Base-by-base conservation (phyloP, 495 filamentous ascomycete species). In the Podospora fimiseda region DNA sequence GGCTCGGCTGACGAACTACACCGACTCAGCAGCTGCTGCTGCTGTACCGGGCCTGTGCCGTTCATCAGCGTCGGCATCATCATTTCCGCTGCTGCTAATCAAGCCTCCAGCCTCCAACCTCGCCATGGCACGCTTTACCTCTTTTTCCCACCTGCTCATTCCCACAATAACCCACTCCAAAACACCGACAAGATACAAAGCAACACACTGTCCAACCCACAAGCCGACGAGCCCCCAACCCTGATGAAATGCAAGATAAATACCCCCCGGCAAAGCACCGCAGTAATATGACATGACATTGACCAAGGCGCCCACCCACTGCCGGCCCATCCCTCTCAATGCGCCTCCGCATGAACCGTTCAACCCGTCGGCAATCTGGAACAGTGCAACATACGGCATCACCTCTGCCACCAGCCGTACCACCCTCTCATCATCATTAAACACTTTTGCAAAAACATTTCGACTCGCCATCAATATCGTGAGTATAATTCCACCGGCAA, bases 121-220 rank as follows among this genome's bases (percentile, higher is more conserved):
- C 50, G 80, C 76, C 62, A 92, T 86, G 0, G 88, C 90, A 58
- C 80, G 87, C 51, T 73, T 63, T 21, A 95, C 89, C 68, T 95
- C 84, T 50, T 72, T 65, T 0, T 90, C 80, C 89, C 89, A 95
- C 52, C 89, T 74, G 57, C 84, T 92, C 62, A 81, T 71, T 0
- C 82, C 81, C 20, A 95, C 89, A 64, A 95, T 83, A 18, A 77
- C 68, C 90, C 89, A 95, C 64, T 95, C 88, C 16, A 90, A 52
- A 2, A 73, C 66, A 0, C 90, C 91, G 4, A 94, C 90, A 23
- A 92, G 68, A 62, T 92, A 95, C 45, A 95, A 67, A 1, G 90
- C 90, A 63, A 94, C 84, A 68, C 90, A 96, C 64, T 94, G 89
- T 21, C 90, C 91, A 20, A 94, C 74, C 90, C 90, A 95, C 22